phyloP scores from a whole-genome alignment of 768 basidiomycete species.

The Strobilomyces dryophilus region DNA sequence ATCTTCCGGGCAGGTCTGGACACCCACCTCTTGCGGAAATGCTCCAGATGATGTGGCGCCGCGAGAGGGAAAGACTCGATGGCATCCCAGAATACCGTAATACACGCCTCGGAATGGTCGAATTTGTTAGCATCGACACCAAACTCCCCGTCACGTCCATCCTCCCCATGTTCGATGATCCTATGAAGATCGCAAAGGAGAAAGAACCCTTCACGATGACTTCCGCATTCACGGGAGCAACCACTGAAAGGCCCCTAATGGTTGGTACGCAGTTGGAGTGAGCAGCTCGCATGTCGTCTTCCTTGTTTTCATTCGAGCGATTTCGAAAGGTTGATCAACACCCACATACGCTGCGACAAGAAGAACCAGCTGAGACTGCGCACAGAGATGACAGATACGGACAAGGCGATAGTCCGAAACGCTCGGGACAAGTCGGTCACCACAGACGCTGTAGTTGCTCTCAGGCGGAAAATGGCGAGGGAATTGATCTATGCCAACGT shows the following conservation, averaged over 20 bases:
- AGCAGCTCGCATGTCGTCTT: no score
- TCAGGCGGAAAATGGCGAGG: constrained; percentile 12
- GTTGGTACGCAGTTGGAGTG: not conserved
- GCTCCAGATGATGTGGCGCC: constrained; percentile 9
- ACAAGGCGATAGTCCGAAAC: not conserved
- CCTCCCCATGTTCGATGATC: not conserved
- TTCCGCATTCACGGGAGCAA: not conserved
- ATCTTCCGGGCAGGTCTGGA: constrained; percentile 4
- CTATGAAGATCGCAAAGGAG: not conserved
- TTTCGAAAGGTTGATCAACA: constrained; percentile 8
- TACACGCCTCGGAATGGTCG: constrained; percentile 11
- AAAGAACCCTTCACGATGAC: constrained; percentile 10
- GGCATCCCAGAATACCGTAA: not conserved
- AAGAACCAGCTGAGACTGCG: constrained; percentile 11
- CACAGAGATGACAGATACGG: constrained; percentile 12
- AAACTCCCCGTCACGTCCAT: no score
- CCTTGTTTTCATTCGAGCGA: constrained; percentile 4
- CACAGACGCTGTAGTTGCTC: not conserved
- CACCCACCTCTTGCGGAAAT: constrained; percentile 6
- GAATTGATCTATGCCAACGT: constrained; percentile 5
- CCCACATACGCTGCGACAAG: constrained; percentile 14
- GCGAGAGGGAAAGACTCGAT: not conserved
- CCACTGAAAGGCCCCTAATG: constrained; percentile 7
- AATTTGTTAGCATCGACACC: constrained; percentile 17
- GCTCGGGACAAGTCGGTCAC: not conserved